These are phyloP conservation scores for Neotropicomus parvogracilis DNA, from an alignment of 1,284 basidiomycete genomes.

Conservation along the genomic window DNA sequence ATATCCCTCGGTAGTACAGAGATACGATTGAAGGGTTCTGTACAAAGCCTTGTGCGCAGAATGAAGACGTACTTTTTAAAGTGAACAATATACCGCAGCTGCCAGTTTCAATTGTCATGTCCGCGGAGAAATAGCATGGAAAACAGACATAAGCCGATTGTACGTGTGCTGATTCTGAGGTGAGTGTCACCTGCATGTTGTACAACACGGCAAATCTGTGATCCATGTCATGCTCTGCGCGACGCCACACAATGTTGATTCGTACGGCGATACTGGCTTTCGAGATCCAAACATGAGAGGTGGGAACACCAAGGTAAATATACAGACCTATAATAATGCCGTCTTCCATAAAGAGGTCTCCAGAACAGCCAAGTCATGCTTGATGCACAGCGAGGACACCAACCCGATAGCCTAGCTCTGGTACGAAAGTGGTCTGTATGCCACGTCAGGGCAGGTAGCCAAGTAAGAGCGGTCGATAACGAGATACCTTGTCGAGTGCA, in stretches of 20 bases:
- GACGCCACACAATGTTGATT: constrained; percentile 49
- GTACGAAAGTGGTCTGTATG: constrained; percentile 37
- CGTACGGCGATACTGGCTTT: constrained; percentile 40
- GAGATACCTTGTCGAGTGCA: constrained; percentile 53
- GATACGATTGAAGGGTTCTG: constrained; percentile 26
- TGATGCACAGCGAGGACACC: no score
- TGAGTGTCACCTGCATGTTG: no score
- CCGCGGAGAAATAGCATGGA: constrained; percentile 43
- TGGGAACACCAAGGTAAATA: neutral
- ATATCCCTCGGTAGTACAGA: constrained; percentile 30
- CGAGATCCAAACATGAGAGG: constrained; percentile 23
- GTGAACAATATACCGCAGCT: neutral
- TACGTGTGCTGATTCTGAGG: no score
- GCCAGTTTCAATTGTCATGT: constrained; percentile 9
- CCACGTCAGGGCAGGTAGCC: neutral
- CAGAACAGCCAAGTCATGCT: no score
- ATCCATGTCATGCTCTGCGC: constrained; percentile 50
- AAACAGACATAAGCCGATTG: constrained; percentile 40
- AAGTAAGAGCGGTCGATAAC: neutral
- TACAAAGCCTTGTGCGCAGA: neutral
- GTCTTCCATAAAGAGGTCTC: constrained; percentile 40
- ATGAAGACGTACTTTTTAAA: constrained; percentile 15
- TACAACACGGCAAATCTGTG: constrained; percentile 42
- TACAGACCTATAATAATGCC: constrained; percentile 30
- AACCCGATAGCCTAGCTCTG: constrained; percentile 37